Conservation (phyloP, 192 early-diverging fungal species). For the Kappamyces sp. region DNA sequence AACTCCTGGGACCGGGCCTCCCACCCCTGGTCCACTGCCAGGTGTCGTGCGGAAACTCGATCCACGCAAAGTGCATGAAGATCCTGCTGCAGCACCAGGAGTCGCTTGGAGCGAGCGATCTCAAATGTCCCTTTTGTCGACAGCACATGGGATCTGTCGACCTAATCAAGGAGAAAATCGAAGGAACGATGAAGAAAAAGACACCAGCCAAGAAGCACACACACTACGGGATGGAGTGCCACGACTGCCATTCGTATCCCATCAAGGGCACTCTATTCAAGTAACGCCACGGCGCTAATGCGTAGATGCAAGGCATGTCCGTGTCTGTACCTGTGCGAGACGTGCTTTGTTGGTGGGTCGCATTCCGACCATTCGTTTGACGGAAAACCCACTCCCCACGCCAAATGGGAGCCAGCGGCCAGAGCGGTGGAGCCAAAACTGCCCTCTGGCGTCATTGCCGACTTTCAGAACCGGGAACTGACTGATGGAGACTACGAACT, state of each 20-base stretch:
- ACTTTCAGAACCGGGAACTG: constrained; percentile 27
- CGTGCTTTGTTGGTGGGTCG: constrained; percentile 27
- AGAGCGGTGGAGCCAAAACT: constrained; percentile 19
- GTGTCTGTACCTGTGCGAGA: constrained; percentile 28
- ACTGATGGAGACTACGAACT: constrained; percentile 27
- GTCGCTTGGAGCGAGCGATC: constrained; percentile 25
- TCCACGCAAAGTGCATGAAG: constrained; percentile 45
- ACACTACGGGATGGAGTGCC: neutral
- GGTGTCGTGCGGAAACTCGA: constrained; percentile 41
- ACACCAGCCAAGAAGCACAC: constrained; percentile 5
- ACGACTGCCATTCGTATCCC: neutral
- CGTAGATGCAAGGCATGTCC: constrained; percentile 24
- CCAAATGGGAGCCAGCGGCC: constrained; percentile 8
- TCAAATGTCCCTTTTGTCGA: constrained; percentile 46
- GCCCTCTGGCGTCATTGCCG: constrained; percentile 9
- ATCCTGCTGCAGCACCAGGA: constrained; percentile 43
- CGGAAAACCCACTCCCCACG: neutral
- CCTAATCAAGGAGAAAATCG: constrained; percentile 26
- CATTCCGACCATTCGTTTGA: constrained; percentile 31
- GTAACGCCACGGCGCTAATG: neutral
- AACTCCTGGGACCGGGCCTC: constrained; percentile 10
- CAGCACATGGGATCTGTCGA: constrained; percentile 34
- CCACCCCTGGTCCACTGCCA: constrained; percentile 29
- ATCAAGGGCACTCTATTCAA: constrained; percentile 5
- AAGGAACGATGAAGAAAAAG: constrained; percentile 16